phyloP scores from a whole-genome alignment of 1,284 basidiomycete genomes.

The Taiwanofungus camphoratus region DNA sequence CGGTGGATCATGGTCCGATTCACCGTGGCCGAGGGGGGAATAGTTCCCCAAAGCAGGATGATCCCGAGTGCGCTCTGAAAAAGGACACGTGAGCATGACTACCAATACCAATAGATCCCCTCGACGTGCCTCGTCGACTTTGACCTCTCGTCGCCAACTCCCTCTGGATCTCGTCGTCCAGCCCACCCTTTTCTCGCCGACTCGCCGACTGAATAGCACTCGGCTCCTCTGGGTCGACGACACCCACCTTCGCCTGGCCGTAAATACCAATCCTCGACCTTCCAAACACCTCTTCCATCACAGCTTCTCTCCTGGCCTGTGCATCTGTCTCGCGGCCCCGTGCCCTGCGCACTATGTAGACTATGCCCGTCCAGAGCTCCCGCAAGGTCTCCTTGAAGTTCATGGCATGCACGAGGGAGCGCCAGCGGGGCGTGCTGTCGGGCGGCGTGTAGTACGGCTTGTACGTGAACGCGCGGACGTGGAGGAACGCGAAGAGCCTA shows the following conservation, averaged over 20 bases:
- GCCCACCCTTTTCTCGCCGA: slow-evolving; percentile 38
- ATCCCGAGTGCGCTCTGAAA: too few relatives aligned
- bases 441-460: slow-evolving; percentile 45
- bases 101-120: too few relatives aligned
- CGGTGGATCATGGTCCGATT: too few relatives aligned
- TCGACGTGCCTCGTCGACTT: slow-evolving; percentile 25
- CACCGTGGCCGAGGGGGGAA: too few relatives aligned
- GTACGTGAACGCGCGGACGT: slow-evolving; percentile 74
- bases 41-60: too few relatives aligned
- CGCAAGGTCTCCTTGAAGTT: slow-evolving; percentile 62
- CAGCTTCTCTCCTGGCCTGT: slow-evolving; percentile 40
- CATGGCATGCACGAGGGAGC: slow-evolving; percentile 56
- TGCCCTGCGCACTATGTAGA: slow-evolving; percentile 49
- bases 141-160: slow-evolving; percentile 46
- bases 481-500: slow-evolving; percentile 64
- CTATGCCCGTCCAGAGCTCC: slow-evolving; percentile 49
- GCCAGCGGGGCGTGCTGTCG: slow-evolving; percentile 42
- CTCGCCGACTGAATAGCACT: slow-evolving; percentile 17
- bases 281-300: slow-evolving; percentile 49
- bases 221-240: slow-evolving; percentile 3
- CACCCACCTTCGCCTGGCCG: slow-evolving; percentile 8
- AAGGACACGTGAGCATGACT: too few relatives aligned
- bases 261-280: slow-evolving; percentile 20
- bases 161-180: slow-evolving; percentile 25
- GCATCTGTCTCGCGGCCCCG: slow-evolving; percentile 46